These are phyloP conservation scores for Lactarius evosmus DNA, from an alignment of 768 basidiomycete species.

Conservation along the genomic window DNA sequence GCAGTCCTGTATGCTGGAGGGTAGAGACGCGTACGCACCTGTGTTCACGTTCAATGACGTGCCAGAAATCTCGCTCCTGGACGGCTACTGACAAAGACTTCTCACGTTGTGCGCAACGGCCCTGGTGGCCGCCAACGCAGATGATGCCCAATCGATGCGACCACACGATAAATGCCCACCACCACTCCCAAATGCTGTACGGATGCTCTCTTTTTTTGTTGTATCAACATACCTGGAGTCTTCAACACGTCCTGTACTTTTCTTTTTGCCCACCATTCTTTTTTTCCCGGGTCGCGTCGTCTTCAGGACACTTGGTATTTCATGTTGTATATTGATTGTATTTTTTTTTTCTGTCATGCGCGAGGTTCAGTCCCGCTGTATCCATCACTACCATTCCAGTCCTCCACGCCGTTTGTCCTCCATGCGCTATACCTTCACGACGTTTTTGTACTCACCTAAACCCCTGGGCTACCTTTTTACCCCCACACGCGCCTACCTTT, in stretches of 20 bases:
- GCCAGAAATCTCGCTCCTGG: constrained; percentile 17
- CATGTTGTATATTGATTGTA: constrained; percentile 26
- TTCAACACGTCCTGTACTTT: constrained; percentile 21
- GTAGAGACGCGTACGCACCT: constrained; percentile 18
- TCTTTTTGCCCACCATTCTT: constrained; percentile 11
- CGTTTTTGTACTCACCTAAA: constrained; percentile 22
- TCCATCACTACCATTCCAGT: constrained; percentile 14
- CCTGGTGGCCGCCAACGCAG: constrained; percentile 19
- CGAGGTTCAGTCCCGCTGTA: constrained; percentile 26
- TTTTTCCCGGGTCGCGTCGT: constrained; percentile 16
- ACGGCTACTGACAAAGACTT: constrained; percentile 13
- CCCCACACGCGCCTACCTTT: constrained; percentile 8
- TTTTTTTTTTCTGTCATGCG: constrained; percentile 24
- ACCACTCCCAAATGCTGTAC: constrained; percentile 12
- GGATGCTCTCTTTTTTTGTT: constrained; percentile 19
- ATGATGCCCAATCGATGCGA: constrained; percentile 14
- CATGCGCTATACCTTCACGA: constrained; percentile 25
- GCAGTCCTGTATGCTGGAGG: constrained; percentile 14
- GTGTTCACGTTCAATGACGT: constrained; percentile 26
- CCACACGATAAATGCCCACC: constrained; percentile 8
- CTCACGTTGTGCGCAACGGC: constrained; percentile 3
- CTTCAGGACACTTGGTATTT: constrained; percentile 24
- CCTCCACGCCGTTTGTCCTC: constrained; percentile 11
- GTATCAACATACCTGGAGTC: constrained; percentile 21
- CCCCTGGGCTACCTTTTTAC: constrained; percentile 14